Base-by-base conservation (phyloP, 805 yeast species). In the Teunomyces kruisii region DNA sequence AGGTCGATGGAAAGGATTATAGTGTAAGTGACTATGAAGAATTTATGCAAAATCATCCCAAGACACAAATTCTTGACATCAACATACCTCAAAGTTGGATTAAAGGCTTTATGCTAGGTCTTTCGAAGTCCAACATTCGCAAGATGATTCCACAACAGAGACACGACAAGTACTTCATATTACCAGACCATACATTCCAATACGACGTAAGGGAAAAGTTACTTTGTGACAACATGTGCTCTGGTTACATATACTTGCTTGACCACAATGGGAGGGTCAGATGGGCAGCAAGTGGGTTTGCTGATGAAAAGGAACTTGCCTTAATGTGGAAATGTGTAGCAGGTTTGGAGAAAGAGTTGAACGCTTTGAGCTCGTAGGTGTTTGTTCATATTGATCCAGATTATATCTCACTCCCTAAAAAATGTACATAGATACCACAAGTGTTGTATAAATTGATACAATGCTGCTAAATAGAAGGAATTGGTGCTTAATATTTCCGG, bases 241-340 rank as follows among this genome's bases (percentile, higher is more conserved):
- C 95, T 2, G 98, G 98, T 0, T 90, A 88, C 58, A 70, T 90
- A 9, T 85, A 89, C 52, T 69, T 92, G 4, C 76, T 94, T 29
- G 99, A 94, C 58, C 72, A 72, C 12, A 70, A 81, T 10, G 84
- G 85, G 42, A 83, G 78, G 55, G 84, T 94, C 43, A 74, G 98
- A 54, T 92, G 98, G 98, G 90, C 89, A 17, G 87, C 89, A 3
- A 81, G 95, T 54, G 99, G 98, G 2, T 79, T 76, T 32, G 85
- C 96, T 1, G 74, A 75, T 12, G 80, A 76, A n/a, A 76, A 76
- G 28, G 99, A 94, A 53, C 67, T 70, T 39, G 70, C 70, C 13
- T 67, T 79, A 12, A 62, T 88, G 45, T 84, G 90, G 87, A 81
- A 79, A 54, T 76, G 84, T 29, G 83, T 86, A 1, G 67, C 67